Conservation (phyloP, 1,284 basidiomycete species). For the Trametes versicolor region DNA sequence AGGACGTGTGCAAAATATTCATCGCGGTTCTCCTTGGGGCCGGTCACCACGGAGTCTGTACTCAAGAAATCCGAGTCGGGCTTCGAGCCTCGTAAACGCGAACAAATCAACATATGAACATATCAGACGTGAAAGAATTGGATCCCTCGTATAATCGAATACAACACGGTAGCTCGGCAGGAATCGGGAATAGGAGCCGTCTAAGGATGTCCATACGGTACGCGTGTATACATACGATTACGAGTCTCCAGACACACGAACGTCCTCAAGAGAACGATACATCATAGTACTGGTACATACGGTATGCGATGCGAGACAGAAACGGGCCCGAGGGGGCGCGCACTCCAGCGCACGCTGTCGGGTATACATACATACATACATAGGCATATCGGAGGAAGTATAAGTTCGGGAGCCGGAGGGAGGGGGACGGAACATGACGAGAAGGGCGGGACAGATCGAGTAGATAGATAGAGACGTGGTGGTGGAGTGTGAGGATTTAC, state of each 20-base stretch:
- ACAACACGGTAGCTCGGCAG: conserved; percentile 22
- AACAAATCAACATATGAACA: not conserved
- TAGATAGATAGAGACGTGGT: conserved; percentile 15
- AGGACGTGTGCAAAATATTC: not conserved
- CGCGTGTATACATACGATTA: conserved; percentile 26
- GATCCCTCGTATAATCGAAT: conserved; percentile 13
- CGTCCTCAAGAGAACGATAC: conserved; percentile 6
- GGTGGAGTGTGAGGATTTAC: conserved; percentile 22
- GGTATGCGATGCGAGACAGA: conserved; percentile 5
- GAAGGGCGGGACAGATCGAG: conserved; percentile 17
- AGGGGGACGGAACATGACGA: not conserved
- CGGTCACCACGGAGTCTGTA: too few species aligned
- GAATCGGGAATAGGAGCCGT: conserved; percentile 1
- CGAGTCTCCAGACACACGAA: conserved; percentile 12
- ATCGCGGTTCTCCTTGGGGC: not conserved
- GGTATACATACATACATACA: conserved; percentile 33
- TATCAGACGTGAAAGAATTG: not conserved
- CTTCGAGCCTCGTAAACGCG: too few species aligned
- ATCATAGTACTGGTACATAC: conserved; percentile 26
- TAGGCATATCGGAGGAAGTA: conserved; percentile 19
- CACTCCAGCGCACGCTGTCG: conserved; percentile 4
- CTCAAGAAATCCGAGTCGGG: not conserved
- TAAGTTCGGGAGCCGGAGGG: not conserved
- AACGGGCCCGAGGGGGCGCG: not conserved
- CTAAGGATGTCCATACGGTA: conserved; percentile 29